These are phyloP conservation scores for Heritiera fomes DNA, from an alignment of 345 rosid species.

Conservation along the genomic window DNA sequence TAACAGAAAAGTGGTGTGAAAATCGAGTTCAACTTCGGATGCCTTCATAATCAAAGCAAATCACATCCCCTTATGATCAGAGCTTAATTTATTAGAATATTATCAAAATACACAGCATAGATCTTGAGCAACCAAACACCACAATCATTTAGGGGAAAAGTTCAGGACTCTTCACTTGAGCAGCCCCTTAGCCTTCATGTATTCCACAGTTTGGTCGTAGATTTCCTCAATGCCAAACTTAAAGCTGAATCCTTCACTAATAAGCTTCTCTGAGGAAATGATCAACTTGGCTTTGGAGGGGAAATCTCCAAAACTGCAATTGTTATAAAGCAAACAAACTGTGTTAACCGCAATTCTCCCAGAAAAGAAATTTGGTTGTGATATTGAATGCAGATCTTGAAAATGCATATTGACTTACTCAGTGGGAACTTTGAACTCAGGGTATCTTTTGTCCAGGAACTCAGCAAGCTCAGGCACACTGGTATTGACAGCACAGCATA, in stretches of 20 bases:
- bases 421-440: slow-evolving; percentile 57
- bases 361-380: background rate
- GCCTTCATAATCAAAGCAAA: background rate
- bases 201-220: slow-evolving; percentile 68
- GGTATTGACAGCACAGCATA: slow-evolving; percentile 66
- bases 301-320: slow-evolving; percentile 66
- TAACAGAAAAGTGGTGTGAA: background rate
- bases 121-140: background rate
- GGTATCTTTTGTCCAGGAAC: slow-evolving; percentile 65
- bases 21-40: background rate
- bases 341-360: background rate
- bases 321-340: background rate
- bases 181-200: slow-evolving; percentile 51
- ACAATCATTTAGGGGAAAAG: no score
- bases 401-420: slow-evolving; percentile 50
- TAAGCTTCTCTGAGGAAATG: slow-evolving; percentile 70
- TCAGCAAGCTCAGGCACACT: slow-evolving; percentile 62
- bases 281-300: slow-evolving; percentile 58
- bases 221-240: slow-evolving; percentile 69
- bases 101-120: background rate
- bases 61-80: background rate
- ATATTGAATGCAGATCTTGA: background rate
- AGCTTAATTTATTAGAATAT: background rate
- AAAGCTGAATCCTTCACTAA: slow-evolving; percentile 66
- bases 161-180: slow-evolving; percentile 29